Conservation (phyloP, 2,329 filamentous ascomycete genomes). For the Atkinsonella hypoxylon region DNA sequence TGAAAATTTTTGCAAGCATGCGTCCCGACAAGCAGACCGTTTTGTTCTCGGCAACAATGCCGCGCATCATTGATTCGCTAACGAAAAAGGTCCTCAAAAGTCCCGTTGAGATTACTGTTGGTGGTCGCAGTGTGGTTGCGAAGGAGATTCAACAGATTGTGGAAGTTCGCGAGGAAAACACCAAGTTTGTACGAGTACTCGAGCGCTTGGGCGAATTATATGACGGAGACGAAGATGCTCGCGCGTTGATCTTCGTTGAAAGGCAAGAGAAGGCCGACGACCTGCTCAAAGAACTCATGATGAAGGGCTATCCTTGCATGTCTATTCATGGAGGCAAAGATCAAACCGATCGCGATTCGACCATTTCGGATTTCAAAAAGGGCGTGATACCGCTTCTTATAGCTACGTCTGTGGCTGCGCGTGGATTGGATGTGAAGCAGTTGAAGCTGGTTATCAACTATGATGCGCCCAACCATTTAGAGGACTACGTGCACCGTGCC, state of each 20-base stretch:
- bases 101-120: slow-evolving; percentile 85
- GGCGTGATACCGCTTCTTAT: slow-evolving; percentile 83
- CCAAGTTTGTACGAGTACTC: slow-evolving; percentile 74
- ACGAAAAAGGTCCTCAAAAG: slow-evolving; percentile 79
- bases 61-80: slow-evolving; percentile 79
- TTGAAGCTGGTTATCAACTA: slow-evolving; percentile 94
- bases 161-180: slow-evolving; percentile 69
- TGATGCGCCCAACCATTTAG: slow-evolving; percentile 84
- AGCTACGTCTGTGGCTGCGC: slow-evolving; percentile 88
- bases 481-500: slow-evolving; percentile 92
- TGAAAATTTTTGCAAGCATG: slow-evolving; percentile 88
- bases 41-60: slow-evolving; percentile 93
- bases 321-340: slow-evolving; percentile 92
- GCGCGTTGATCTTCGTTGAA: slow-evolving; percentile 84
- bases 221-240: slow-evolving; percentile 75
- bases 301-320: slow-evolving; percentile 81
- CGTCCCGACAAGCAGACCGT: slow-evolving; percentile 89
- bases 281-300: slow-evolving; percentile 63
- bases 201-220: slow-evolving; percentile 82
- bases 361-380: slow-evolving; percentile 86
- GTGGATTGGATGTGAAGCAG: slow-evolving; percentile 91
- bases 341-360: slow-evolving; percentile 84
- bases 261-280: slow-evolving; percentile 83
- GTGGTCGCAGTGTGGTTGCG: slow-evolving; percentile 75
- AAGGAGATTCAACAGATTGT: slow-evolving; percentile 91